These are phyloP conservation scores for Syncephalastrum racemosum DNA, from an alignment of 371 early-diverging fungal species.

Conservation along the genomic window DNA sequence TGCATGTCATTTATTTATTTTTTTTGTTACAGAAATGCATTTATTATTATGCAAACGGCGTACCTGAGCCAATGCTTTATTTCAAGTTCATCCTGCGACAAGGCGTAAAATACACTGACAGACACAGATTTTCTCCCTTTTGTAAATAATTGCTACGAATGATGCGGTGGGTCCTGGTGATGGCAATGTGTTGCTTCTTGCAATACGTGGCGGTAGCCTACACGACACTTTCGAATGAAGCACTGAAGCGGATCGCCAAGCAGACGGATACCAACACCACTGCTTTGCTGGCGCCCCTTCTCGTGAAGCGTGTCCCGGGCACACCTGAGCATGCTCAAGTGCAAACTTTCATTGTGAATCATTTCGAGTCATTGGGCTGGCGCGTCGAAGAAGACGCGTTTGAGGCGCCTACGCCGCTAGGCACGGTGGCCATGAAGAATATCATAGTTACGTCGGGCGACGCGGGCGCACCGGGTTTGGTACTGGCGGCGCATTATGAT, in stretches of 20 bases:
- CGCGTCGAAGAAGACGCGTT: slow-evolving; percentile 82
- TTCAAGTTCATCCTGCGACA: too few species aligned
- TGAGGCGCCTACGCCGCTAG: slow-evolving; percentile 72
- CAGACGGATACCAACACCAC: neutral
- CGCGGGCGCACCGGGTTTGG: slow-evolving; percentile 68
- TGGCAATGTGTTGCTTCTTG: too few species aligned
- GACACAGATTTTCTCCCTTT: too few species aligned
- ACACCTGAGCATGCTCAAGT: slow-evolving; percentile 70
- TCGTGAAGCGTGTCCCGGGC: slow-evolving; percentile 78
- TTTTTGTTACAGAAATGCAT: too few species aligned
- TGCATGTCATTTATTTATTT: too few species aligned
- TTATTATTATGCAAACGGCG: too few species aligned
- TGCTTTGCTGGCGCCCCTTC: slow-evolving; percentile 57
- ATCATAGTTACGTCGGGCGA: slow-evolving; percentile 87
- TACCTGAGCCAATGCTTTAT: too few species aligned
- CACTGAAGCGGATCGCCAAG: slow-evolving; percentile 13
- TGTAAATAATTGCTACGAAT: too few species aligned
- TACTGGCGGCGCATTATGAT: slow-evolving; percentile 93
- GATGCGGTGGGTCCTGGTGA: too few species aligned
- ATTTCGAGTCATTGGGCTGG: slow-evolving; percentile 70
- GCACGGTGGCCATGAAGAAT: slow-evolving; percentile 77
- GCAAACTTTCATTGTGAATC: slow-evolving; percentile 63
- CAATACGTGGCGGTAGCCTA: slow-evolving; percentile 1
- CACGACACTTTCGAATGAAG: slow-evolving; percentile 6
- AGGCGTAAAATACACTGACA: too few species aligned